These are phyloP conservation scores for Straminergon stramineum DNA, from an alignment of 225 moss, liverwort and hornwort genomes.

Conservation along the genomic window DNA sequence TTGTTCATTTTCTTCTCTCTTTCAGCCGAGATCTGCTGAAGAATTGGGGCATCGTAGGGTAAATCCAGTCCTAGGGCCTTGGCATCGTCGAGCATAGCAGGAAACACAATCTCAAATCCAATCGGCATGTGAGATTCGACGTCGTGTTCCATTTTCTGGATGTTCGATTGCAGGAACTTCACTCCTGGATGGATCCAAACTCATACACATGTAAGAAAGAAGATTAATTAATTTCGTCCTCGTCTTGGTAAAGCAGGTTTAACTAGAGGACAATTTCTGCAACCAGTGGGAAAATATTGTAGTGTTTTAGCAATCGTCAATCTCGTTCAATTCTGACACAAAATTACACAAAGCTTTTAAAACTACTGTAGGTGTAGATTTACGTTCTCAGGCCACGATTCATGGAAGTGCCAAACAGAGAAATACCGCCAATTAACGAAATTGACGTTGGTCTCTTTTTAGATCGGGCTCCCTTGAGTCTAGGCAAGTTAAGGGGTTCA, in stretches of 20 bases:
- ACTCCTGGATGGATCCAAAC: conserved; percentile 29
- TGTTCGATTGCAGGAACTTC: conserved; percentile 40
- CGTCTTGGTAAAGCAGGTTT: neutral
- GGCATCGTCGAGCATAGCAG: conserved; percentile 41
- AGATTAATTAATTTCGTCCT: neutral
- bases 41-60: conserved; percentile 38
- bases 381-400: neutral
- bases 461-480: neutral
- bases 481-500: neutral
- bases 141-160: conserved; percentile 49
- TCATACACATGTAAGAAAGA: neutral
- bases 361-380: neutral
- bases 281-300: neutral
- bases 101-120: conserved; percentile 80
- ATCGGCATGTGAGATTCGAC: conserved; percentile 60
- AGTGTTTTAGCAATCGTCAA: neutral
- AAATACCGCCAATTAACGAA: neutral
- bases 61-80: conserved; percentile 52
- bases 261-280: neutral
- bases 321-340: neutral
- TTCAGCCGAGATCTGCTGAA: conserved; percentile 27
- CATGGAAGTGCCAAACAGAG: neutral
- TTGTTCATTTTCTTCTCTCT: conserved; percentile 58
- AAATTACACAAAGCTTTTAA: too few species aligned
- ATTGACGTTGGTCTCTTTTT: neutral